Conservation (phyloP, 2,329 filamentous ascomycete genomes). For the Aspergillus nomiae region DNA sequence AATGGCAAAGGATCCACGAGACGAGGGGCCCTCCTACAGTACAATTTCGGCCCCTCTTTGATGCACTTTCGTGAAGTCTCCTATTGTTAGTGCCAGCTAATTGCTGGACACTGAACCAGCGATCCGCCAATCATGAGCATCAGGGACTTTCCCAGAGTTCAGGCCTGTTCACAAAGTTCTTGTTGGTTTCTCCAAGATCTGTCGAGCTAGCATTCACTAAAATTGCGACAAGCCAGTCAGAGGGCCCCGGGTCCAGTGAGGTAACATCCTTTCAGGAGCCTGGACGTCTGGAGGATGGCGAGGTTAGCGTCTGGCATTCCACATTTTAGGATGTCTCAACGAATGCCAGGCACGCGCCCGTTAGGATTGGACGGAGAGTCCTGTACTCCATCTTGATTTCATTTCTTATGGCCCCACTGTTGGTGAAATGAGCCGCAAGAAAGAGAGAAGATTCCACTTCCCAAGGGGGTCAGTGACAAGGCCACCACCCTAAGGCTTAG, state of each 20-base stretch:
- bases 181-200: conserved; percentile 2
- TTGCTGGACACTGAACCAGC: conserved; percentile 1
- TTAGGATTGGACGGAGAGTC: background rate
- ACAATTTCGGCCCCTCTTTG: conserved; percentile 5
- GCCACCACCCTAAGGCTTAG: conserved; percentile 7
- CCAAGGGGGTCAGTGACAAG: conserved; percentile 4
- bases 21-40: background rate
- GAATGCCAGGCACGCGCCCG: background rate
- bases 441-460: conserved; percentile 5
- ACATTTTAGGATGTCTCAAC: conserved; percentile 1
- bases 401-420: conserved; percentile 6
- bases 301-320: conserved; percentile 5
- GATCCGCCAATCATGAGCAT: background rate
- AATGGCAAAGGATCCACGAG: conserved; percentile 3
- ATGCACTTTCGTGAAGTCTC: background rate
- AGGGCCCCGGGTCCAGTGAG: background rate
- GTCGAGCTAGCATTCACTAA: conserved; percentile 4
- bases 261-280: conserved; percentile 5
- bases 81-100: background rate
- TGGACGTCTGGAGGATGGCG: background rate
- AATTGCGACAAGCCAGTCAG: background rate
- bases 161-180: conserved; percentile 1
- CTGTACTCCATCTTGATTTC: background rate
- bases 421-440: conserved; percentile 11
- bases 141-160: background rate